Conservation (phyloP, 1,139 yeast species). For the Pichia sp. region DNA sequence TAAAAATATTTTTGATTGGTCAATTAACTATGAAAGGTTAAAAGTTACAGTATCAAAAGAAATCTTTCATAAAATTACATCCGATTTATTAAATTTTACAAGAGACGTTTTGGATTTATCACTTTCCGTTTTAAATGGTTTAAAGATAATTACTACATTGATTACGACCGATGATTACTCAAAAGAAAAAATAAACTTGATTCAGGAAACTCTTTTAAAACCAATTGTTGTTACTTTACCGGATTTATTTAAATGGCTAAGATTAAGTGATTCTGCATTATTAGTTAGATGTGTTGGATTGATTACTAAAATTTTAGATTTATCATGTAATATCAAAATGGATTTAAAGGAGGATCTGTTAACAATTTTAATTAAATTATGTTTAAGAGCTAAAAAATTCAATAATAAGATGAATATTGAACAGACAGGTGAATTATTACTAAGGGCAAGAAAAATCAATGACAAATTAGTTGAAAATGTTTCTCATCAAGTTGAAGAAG, state of each 20-base stretch:
- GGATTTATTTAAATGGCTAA: slow-evolving; percentile 68
- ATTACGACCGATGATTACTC: slow-evolving; percentile 26
- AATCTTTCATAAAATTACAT: slow-evolving; percentile 21
- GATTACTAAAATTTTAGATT: slow-evolving; percentile 59
- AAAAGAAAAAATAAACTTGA: slow-evolving; percentile 6
- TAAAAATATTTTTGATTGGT: slow-evolving; percentile 64
- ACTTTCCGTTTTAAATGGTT: slow-evolving; percentile 59
- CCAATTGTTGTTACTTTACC: slow-evolving; percentile 47
- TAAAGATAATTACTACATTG: slow-evolving; percentile 44
- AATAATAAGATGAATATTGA: slow-evolving; percentile 57
- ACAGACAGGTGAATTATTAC: slow-evolving; percentile 52
- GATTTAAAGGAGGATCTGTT: slow-evolving; percentile 46
- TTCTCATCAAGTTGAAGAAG: slow-evolving; percentile 40
- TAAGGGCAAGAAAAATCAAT: slow-evolving; percentile 53
- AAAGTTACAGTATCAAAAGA: slow-evolving; percentile 18
- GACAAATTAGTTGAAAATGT: slow-evolving; percentile 45
- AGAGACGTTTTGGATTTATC: slow-evolving; percentile 82
- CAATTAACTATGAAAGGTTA: slow-evolving; percentile 24
- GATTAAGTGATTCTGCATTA: slow-evolving; percentile 72
- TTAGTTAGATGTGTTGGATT: slow-evolving; percentile 69
- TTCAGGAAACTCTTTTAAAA: slow-evolving; percentile 29
- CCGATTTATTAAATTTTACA: slow-evolving; percentile 44
- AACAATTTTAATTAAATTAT: slow-evolving; percentile 52
- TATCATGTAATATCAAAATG: slow-evolving; percentile 44
- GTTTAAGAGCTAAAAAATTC: slow-evolving; percentile 57